Base-by-base conservation (phyloP, 192 early-diverging fungal genomes). In the Coemansia aciculifera region DNA sequence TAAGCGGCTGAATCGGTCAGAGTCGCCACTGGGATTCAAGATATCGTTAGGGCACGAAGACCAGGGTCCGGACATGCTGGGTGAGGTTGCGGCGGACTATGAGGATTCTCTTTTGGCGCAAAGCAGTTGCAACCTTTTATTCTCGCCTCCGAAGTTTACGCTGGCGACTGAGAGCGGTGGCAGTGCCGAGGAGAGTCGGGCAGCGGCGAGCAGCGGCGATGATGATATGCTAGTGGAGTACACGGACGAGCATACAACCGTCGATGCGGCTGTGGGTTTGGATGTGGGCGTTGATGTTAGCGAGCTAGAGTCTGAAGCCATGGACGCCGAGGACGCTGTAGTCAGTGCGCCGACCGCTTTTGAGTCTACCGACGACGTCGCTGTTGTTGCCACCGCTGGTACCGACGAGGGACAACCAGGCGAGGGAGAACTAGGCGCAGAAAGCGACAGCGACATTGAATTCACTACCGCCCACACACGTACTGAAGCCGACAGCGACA, bases 1-100 rank as follows among this genome's bases (percentile, higher is more conserved):
- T 40, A 82, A 77, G 63, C 68, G 74, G n/a, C 19, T 44, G 15
- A 76, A 71, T 72, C 73, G 66, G 27, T 42, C 72, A 21, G 75
- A 66, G 61, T 82, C 79, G 27, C 79, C 74, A n/a, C 43, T 63
- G 9, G 61, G 48, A 11, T 60, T 60, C 37, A 60, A 60, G 36
- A n/a, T 60, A 60, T 60, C 59, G 21, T n/a, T 60, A 13, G 59
- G 34, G 39, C 59, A 60, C 21, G 59, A 60, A 17, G 59, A 60
- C 1, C 34, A 38, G 8, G 0, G 2, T 7, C 19, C n/a, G 11
- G 54, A 32, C 0, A 59, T 43, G 13, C 27, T 64, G 7, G 54
- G 38, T 49, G 66, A 56, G 3, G 46, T 21, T 57, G 17, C 12
- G 32, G 29, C 29, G 17, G 54, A 57, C 29, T 34, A 31, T 31